A percentile compares a stretch with the other conserved stretches of the same genome.
phyloP scores from a whole-genome alignment of 345 rosid genomes.

The Zanthoxylum bungeanum region DNA sequence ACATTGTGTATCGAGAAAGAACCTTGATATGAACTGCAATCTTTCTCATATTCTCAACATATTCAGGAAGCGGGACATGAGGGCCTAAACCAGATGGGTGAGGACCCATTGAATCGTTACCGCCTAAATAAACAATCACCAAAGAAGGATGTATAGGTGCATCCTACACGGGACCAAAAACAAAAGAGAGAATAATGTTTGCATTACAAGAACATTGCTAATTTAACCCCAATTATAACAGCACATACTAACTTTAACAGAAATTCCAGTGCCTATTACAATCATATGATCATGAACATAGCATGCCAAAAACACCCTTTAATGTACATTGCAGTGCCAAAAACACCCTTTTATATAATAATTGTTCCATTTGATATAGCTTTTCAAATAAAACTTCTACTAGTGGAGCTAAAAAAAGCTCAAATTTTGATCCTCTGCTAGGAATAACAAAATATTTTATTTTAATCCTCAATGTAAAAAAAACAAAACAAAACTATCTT shows the following conservation, averaged over 20 bases:
- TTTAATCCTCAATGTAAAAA: no score
- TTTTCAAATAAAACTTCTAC: no score
- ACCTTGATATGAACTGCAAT: slow-evolving; percentile 83
- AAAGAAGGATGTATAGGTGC: slow-evolving; percentile 70
- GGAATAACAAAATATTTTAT: no score
- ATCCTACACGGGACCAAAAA: slow-evolving; percentile 37
- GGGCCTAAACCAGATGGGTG: slow-evolving; percentile 94
- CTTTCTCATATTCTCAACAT: slow-evolving; percentile 76
- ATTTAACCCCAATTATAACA: background rate
- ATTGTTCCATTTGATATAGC: no score
- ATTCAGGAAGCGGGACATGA: slow-evolving; percentile 80
- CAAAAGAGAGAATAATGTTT: background rate
- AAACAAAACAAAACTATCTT: no score
- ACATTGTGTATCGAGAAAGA: slow-evolving; percentile 12
- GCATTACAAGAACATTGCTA: background rate
- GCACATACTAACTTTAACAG: background rate
- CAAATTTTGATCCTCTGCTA: no score
- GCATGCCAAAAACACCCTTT: background rate
- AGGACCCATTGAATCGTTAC: slow-evolving; percentile 96
- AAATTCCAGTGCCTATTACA: background rate
- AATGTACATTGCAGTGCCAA: background rate
- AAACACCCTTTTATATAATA: no score
- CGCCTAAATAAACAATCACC: slow-evolving; percentile 92
- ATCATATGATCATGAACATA: background rate
- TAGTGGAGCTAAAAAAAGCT: no score